A percentile compares a stretch with the other conserved stretches of the same genome.
These are phyloP conservation scores for Trichoderma sp. DNA, from an alignment of 2,329 filamentous ascomycete genomes.

Conservation along the genomic window DNA sequence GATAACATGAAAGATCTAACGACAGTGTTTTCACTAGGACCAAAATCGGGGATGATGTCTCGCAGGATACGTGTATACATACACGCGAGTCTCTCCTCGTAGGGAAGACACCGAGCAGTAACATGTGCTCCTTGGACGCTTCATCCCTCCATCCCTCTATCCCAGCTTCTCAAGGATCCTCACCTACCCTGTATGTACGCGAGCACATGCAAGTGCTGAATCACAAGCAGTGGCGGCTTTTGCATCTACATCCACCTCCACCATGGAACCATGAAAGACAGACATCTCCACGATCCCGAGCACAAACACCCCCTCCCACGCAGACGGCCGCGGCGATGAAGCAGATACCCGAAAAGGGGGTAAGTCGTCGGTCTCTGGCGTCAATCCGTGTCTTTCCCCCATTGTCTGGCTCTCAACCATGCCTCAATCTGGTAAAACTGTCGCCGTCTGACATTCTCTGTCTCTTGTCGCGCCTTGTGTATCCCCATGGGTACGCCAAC, in stretches of 20 bases:
- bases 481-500: not conserved
- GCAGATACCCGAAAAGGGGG: slow-evolving; percentile 21
- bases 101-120: not conserved
- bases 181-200: not conserved
- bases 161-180: not conserved
- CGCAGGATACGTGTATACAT: not conserved
- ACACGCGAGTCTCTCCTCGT: not conserved
- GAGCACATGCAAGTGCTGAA: not conserved
- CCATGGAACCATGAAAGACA: not conserved
- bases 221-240: not conserved
- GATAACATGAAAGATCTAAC: not conserved
- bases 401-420: slow-evolving; percentile 22
- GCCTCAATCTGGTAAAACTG: slow-evolving; percentile 20
- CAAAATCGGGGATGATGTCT: not conserved
- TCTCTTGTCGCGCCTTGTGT: slow-evolving; percentile 1
- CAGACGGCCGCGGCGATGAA: slow-evolving; percentile 19
- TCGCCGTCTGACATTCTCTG: slow-evolving; percentile 14
- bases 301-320: not conserved
- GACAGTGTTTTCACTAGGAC: not conserved
- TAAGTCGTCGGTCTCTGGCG: not conserved
- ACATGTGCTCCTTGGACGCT: not conserved
- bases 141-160: not conserved
- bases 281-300: slow-evolving; percentile 11
- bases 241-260: not conserved
- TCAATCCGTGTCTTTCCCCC: slow-evolving; percentile 6